A percentile compares a stretch with the other conserved stretches of the same genome.
Evolutionary conservation across 164 flowering plant genomes (phyloP).

Genomic region (Magnolia changhungtana): DNA sequence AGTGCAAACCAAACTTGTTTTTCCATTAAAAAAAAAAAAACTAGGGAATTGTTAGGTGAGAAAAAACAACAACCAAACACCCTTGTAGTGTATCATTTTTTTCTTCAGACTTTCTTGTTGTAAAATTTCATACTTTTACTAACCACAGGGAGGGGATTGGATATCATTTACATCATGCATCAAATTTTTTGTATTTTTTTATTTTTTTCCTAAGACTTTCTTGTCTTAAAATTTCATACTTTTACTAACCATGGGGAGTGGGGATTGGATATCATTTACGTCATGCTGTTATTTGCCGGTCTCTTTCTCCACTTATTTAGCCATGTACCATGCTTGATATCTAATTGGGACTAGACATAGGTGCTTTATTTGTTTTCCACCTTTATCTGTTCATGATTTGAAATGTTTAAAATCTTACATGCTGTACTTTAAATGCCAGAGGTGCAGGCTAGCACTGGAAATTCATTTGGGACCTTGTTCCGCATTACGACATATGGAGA

Average conservation of each 20-base stretch:
- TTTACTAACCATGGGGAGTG: no score
- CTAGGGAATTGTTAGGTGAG: no score
- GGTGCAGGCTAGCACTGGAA: constrained; percentile 72
- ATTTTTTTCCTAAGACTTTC: no score
- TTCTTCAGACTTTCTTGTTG: background rate
- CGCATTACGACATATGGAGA: constrained; percentile 96
- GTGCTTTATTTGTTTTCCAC: background rate
- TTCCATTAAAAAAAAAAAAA: no score
- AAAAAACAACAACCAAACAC: background rate
- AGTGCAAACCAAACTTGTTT: no score
- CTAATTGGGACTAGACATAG: background rate
- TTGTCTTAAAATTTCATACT: no score
- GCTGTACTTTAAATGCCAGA: constrained; percentile 33
- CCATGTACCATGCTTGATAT: background rate
- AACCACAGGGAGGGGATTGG: background rate
- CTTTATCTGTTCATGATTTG: background rate
- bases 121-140: background rate
- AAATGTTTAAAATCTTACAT: background rate
- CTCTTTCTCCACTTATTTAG: background rate
- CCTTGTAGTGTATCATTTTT: no score
- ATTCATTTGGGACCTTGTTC: constrained; percentile 66
- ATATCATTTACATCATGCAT: background rate
- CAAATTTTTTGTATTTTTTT: no score
- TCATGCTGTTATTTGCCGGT: no score
- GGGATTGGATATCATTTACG: no score